Evolutionary conservation across 1,284 basidiomycete species (phyloP).

Genomic region (Boletus mariae): DNA sequence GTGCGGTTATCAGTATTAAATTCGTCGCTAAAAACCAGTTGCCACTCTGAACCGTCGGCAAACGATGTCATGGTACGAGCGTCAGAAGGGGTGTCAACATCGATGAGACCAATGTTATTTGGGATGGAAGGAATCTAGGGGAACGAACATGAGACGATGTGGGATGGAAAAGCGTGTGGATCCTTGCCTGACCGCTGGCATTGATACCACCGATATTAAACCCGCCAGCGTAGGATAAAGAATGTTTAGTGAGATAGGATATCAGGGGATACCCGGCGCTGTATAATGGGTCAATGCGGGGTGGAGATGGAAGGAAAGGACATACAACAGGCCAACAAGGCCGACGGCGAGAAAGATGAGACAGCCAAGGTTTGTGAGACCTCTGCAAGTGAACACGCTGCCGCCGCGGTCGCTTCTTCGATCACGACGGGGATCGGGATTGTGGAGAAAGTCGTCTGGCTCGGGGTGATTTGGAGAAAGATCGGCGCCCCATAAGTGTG

Average conservation of each 20-base stretch:
- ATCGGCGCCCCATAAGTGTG: constrained; percentile 62
- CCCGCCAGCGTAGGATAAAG: constrained; percentile 54
- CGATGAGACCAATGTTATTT: constrained; percentile 55
- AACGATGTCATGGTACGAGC: constrained; percentile 45
- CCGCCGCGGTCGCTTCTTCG: constrained; percentile 57
- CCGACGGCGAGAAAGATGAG: constrained; percentile 58
- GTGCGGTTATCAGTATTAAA: constrained; percentile 79
- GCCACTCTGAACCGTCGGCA: constrained; percentile 43
- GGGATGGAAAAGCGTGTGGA: not conserved
- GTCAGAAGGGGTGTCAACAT: constrained; percentile 52
- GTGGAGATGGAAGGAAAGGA: constrained; percentile 6
- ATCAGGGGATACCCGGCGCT: constrained; percentile 83
- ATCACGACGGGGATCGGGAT: constrained; percentile 72
- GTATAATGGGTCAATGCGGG: constrained; percentile 5
- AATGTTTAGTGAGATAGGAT: constrained; percentile 55
- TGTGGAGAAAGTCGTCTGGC: constrained; percentile 70
- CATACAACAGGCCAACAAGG: constrained; percentile 72
- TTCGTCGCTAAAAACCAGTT: constrained; percentile 87
- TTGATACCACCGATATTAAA: constrained; percentile 83
- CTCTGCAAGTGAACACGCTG: constrained; percentile 67
- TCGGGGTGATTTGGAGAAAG: constrained; percentile 56
- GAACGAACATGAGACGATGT: not conserved
- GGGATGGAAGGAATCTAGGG: constrained; percentile 36
- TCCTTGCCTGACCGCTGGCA: constrained; percentile 66
- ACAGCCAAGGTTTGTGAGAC: constrained; percentile 76